phyloP scores from a whole-genome alignment of 208 protist species.

The Leishmania arabica region DNA sequence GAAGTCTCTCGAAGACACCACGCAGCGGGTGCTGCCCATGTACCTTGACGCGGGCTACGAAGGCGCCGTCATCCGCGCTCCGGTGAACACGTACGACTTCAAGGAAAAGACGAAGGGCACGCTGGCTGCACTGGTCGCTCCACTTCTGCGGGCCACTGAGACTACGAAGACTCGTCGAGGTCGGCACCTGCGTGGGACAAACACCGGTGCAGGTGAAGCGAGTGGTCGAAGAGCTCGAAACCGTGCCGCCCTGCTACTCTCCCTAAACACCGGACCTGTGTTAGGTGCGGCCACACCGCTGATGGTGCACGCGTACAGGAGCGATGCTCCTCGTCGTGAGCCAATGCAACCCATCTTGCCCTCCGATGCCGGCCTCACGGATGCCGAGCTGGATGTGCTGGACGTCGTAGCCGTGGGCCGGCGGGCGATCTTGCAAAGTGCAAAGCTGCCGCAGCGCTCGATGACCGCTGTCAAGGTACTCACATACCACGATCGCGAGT shows the following conservation, averaged over 20 bases:
- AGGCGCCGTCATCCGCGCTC: conserved; percentile 78
- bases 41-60: conserved; percentile 72
- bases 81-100: conserved; percentile 80
- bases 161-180: neutral
- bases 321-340: neutral
- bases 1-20: conserved; percentile 57
- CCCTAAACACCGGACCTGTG: conserved; percentile 4
- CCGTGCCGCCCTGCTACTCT: conserved; percentile 14
- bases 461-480: conserved; percentile 79
- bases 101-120: conserved; percentile 68
- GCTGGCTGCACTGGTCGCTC: conserved; percentile 43
- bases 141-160: conserved; percentile 29
- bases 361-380: conserved; percentile 6
- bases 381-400: conserved; percentile 10
- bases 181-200: neutral
- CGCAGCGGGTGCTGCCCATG: conserved; percentile 42
- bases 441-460: conserved; percentile 44
- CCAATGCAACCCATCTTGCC: neutral
- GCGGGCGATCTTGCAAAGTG: conserved; percentile 33
- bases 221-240: conserved; percentile 8
- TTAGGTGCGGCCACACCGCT: neutral
- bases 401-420: conserved; percentile 20
- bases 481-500: conserved; percentile 77
- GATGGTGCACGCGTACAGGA: conserved; percentile 24
- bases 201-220: neutral